phyloP scores from a whole-genome alignment of 495 filamentous ascomycete species.

The Tuber magnatum region DNA sequence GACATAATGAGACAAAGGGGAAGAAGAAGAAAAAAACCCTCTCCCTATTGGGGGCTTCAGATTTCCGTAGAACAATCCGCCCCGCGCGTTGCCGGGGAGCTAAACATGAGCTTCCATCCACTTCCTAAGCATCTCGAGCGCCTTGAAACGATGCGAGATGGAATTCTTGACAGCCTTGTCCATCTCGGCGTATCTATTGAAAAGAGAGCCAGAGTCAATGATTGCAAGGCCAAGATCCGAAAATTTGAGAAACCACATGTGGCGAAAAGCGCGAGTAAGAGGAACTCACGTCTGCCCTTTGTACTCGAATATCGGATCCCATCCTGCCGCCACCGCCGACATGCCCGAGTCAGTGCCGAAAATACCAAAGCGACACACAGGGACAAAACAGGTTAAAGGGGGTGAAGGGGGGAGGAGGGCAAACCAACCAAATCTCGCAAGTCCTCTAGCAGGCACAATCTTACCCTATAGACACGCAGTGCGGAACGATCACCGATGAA shows the following conservation, averaged over 20 bases:
- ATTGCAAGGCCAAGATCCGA: conserved; percentile 8
- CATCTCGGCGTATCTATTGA: conserved; percentile 82
- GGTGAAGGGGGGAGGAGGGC: background rate
- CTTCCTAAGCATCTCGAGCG: conserved; percentile 70
- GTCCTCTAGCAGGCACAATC: conserved; percentile 69
- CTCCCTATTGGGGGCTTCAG: no score
- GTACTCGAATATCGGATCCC: conserved; percentile 96
- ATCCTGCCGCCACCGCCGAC: conserved; percentile 50
- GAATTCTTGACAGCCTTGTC: conserved; percentile 83
- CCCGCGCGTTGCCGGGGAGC: conserved; percentile 24
- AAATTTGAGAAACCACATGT: background rate
- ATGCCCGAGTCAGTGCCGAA: background rate
- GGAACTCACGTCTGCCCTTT: conserved; percentile 71
- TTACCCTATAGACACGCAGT: conserved; percentile 46
- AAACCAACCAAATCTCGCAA: conserved; percentile 64
- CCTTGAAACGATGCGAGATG: conserved; percentile 82
- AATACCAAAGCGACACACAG: conserved; percentile 37
- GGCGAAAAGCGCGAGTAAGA: background rate
- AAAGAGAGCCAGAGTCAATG: conserved; percentile 1
- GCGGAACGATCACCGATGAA: conserved; percentile 46
- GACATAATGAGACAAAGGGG: conserved; percentile 7
- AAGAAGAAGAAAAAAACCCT: conserved; percentile 12
- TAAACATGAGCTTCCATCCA: conserved; percentile 60
- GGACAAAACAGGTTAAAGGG: background rate
- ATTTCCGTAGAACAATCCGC: background rate